Evolutionary conservation across 139 green algal species (phyloP).

Genomic region (Coccomyxa sp.): DNA sequence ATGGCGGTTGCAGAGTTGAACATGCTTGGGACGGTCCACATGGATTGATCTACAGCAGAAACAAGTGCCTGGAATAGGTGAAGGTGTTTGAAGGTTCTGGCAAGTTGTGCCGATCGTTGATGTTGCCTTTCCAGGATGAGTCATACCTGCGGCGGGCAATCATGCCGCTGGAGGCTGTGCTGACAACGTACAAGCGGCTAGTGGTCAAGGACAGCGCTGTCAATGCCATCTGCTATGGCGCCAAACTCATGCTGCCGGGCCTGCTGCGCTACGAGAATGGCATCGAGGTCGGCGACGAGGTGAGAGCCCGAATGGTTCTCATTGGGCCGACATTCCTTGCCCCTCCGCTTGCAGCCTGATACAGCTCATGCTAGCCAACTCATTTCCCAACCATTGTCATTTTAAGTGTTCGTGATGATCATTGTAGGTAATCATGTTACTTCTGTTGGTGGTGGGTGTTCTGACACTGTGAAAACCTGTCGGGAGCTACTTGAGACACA

Average conservation of each 20-base stretch:
- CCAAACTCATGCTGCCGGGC: conserved; percentile 98
- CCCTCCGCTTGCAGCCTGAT: not conserved
- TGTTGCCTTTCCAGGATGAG: conserved; percentile 73
- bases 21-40: too few species aligned
- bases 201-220: conserved; percentile 98
- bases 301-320: conserved; percentile 10
- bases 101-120: too few species aligned
- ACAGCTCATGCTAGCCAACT: not conserved
- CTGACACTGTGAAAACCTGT: too few species aligned
- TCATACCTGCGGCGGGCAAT: conserved; percentile 76
- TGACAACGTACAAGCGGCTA: conserved; percentile 93
- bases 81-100: too few species aligned
- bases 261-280: conserved; percentile 86
- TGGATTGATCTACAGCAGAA: too few species aligned
- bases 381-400: too few species aligned
- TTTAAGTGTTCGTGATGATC: too few species aligned
- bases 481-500: too few species aligned
- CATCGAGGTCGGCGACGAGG: conserved; percentile 92
- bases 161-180: conserved; percentile 94
- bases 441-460: too few species aligned
- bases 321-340: not conserved
- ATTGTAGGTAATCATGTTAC: too few species aligned
- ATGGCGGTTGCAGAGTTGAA: too few species aligned
- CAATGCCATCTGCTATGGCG: conserved; percentile 99
- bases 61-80: too few species aligned